A percentile compares a stretch with the other conserved stretches of the same genome.
Evolutionary conservation across 805 yeast species (phyloP).

Genomic region (Saccharomycopsis sp.): DNA sequence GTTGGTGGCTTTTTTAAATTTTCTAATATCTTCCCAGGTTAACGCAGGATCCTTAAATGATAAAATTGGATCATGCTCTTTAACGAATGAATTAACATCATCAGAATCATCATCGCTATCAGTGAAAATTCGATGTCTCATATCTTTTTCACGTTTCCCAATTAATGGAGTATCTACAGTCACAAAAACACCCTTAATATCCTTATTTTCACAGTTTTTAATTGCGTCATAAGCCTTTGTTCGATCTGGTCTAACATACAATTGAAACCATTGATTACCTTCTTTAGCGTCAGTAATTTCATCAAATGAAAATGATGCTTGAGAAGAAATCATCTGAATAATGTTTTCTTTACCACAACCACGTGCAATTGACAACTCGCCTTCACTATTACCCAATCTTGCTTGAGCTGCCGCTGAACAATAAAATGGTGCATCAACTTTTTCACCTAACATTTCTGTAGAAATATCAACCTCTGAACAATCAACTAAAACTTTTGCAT

Average conservation of each 20-base stretch:
- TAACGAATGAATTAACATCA: conserved; percentile 20
- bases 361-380: conserved; percentile 35
- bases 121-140: conserved; percentile 27
- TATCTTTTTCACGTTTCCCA: conserved; percentile 48
- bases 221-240: conserved; percentile 28
- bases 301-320: conserved; percentile 35
- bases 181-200: conserved; percentile 42
- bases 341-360: conserved; percentile 36
- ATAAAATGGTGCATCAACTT: conserved; percentile 40
- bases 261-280: conserved; percentile 39
- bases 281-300: conserved; percentile 33
- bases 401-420: conserved; percentile 44
- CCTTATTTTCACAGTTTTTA: conserved; percentile 32
- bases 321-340: conserved; percentile 42
- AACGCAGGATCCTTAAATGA: conserved; percentile 23
- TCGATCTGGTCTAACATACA: conserved; percentile 39
- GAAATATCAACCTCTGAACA: conserved; percentile 33
- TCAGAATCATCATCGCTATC: conserved; percentile 22
- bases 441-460: conserved; percentile 44
- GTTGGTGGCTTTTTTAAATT: conserved; percentile 29
- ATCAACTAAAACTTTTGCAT: conserved; percentile 37
- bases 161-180: conserved; percentile 51
- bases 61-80: conserved; percentile 1
- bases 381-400: conserved; percentile 37
- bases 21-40: conserved; percentile 32